Percentiles rank a stretch among this genome's conserved stretches.
Conservation (phyloP, 2,329 filamentous ascomycete genomes). For the Epichloe glyceriae region DNA sequence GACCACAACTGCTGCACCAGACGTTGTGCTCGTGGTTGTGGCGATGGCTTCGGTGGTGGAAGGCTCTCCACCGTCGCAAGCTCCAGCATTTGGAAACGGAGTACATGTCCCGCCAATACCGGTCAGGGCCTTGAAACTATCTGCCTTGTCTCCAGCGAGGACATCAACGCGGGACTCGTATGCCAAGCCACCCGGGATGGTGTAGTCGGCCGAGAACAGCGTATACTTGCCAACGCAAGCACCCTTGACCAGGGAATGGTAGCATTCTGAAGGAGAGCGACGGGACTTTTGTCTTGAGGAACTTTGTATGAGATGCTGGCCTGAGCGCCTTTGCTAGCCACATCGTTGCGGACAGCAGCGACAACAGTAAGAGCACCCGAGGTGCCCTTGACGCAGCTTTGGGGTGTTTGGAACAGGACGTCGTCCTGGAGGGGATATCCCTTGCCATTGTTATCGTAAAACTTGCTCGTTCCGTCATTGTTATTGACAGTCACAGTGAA, state of each 20-base stretch:
- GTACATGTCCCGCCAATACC: slow-evolving; percentile 31
- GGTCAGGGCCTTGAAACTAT: slow-evolving; percentile 36
- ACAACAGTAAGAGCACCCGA: slow-evolving; percentile 30
- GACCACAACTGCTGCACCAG: slow-evolving; percentile 12
- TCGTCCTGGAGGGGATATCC: slow-evolving; percentile 41
- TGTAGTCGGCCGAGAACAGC: slow-evolving; percentile 30
- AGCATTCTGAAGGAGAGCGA: slow-evolving; percentile 26
- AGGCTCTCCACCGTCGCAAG: slow-evolving; percentile 13
- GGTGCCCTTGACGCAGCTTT: slow-evolving; percentile 39
- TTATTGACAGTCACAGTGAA: slow-evolving; percentile 41
- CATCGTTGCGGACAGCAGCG: slow-evolving; percentile 37
- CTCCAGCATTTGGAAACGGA: slow-evolving; percentile 23
- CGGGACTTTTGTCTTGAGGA: slow-evolving; percentile 25
- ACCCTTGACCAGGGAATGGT: slow-evolving; percentile 28
- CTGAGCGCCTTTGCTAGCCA: slow-evolving; percentile 26
- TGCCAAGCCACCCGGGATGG: slow-evolving; percentile 30
- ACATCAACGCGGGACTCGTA: slow-evolving; percentile 34
- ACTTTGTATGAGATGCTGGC: slow-evolving; percentile 32
- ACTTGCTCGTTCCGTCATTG: slow-evolving; percentile 30
- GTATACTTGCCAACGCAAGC: slow-evolving; percentile 35
- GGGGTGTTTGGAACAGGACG: slow-evolving; percentile 40
- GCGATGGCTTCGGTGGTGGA: background rate
- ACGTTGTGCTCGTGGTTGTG: slow-evolving; percentile 13
- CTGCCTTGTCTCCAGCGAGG: slow-evolving; percentile 26
- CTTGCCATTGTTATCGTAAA: slow-evolving; percentile 44